Evolutionary conservation across 108 stramenopile species (phyloP).

Genomic region (Cylindrotheca fusiformis): DNA sequence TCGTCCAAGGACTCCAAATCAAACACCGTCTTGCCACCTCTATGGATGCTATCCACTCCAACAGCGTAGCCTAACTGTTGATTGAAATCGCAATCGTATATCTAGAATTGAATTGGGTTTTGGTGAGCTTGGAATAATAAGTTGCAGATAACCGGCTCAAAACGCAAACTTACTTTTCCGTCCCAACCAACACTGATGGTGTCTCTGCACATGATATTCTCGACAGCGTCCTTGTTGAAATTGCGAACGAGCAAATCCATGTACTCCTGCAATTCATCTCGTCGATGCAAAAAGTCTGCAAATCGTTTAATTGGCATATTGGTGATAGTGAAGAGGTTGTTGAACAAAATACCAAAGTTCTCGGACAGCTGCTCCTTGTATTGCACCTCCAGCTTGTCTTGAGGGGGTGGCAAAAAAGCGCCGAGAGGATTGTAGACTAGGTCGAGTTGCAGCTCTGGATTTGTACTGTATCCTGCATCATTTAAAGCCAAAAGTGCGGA

Average conservation of each 20-base stretch:
- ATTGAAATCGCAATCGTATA: conserved; percentile 98
- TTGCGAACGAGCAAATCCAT: conserved; percentile 94
- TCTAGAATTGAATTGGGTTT: conserved; percentile 10
- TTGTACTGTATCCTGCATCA: conserved; percentile 86
- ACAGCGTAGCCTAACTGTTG: conserved; percentile 92
- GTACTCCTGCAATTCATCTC: conserved; percentile 91
- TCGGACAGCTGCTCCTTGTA: conserved; percentile 87
- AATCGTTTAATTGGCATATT: conserved; percentile 99
- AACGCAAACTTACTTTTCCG: conserved; percentile 52
- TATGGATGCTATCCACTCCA: conserved; percentile 55
- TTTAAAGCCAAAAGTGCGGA: conserved; percentile 88
- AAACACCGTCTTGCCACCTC: conserved; percentile 68
- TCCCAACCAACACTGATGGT: conserved; percentile 80
- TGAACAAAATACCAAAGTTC: conserved; percentile 92
- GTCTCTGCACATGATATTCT: conserved; percentile 84
- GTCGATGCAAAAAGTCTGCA: conserved; percentile 88
- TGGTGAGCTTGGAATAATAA: conserved; percentile 2
- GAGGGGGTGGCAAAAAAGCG: conserved; percentile 91
- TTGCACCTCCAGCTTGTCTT: conserved; percentile 69
- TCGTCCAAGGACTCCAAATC: conserved; percentile 87
- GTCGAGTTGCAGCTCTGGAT: conserved; percentile 64
- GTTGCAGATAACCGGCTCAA: not conserved
- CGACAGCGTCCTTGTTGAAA: conserved; percentile 86
- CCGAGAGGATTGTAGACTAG: conserved; percentile 98
- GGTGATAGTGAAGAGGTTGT: conserved; percentile 91